Conservation (phyloP, 805 yeast genomes). For the Metschnikowia vanudenii region DNA sequence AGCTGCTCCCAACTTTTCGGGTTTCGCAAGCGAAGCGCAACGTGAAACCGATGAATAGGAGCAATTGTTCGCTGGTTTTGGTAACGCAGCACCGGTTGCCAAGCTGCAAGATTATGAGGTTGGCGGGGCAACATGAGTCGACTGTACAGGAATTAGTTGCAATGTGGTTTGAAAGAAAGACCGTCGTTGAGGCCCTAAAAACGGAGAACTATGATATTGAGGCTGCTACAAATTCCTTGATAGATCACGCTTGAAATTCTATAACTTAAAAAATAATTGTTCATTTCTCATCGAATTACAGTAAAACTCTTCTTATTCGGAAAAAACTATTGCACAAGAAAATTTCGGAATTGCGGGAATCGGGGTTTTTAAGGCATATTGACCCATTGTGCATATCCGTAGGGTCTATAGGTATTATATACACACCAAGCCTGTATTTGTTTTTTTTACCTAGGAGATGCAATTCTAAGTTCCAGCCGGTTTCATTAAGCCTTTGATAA, state of each 20-base stretch:
- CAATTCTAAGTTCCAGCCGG: too few relatives aligned
- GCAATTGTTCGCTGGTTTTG: constrained; percentile 86
- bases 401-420: too few relatives aligned
- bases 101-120: constrained; percentile 2
- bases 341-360: too few relatives aligned
- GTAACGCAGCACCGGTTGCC: constrained; percentile 39
- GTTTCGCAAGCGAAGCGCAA: constrained; percentile 9
- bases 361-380: too few relatives aligned
- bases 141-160: constrained; percentile 79
- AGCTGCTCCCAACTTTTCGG: constrained; percentile 10
- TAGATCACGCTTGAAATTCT: constrained; percentile 59
- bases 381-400: too few relatives aligned
- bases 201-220: constrained; percentile 72
- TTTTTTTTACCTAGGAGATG: too few relatives aligned
- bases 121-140: constrained; percentile 36
- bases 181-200: constrained; percentile 67
- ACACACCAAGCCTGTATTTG: too few relatives aligned
- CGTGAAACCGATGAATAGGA: constrained; percentile 82
- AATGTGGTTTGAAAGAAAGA: constrained; percentile 79
- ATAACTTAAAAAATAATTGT: not conserved
- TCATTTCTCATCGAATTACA: too few relatives aligned
- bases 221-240: constrained; percentile 80
- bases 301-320: too few relatives aligned
- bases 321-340: too few relatives aligned
- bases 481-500: too few relatives aligned